phyloP scores from a whole-genome alignment of 768 basidiomycete species.

The Hypholoma fasciculare region DNA sequence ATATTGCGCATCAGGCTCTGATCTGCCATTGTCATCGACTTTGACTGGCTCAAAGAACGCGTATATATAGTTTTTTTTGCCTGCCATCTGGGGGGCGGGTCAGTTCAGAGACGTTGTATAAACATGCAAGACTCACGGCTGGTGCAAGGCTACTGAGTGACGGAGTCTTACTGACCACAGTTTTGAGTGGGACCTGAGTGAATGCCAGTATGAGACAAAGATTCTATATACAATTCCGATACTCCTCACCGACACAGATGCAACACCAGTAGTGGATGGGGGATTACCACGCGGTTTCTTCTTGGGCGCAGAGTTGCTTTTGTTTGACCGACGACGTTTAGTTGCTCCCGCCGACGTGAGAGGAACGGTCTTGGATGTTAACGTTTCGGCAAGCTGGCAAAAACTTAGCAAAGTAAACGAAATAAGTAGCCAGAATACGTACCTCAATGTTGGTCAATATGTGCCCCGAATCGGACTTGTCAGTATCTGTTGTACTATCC shows the following conservation, averaged over 20 bases:
- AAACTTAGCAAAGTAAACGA: not conserved
- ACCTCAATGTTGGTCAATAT: conserved; percentile 1
- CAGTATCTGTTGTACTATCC: too few relatives aligned
- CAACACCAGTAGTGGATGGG: not conserved
- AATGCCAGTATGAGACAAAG: too few relatives aligned
- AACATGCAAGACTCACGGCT: not conserved
- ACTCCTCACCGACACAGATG: too few relatives aligned
- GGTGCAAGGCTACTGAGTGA: not conserved
- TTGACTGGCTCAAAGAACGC: conserved; percentile 3
- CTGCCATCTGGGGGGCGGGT: not conserved
- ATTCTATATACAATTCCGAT: too few relatives aligned
- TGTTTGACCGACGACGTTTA: not conserved
- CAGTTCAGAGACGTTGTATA: not conserved
- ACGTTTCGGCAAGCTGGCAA: not conserved
- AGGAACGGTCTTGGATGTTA: conserved; percentile 4
- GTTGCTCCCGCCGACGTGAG: not conserved
- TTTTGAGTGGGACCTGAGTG: too few relatives aligned
- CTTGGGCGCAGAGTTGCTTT: not conserved
- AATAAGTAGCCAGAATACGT: not conserved
- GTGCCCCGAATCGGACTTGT: not conserved
- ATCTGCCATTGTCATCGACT: conserved; percentile 1
- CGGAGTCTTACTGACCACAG: not conserved
- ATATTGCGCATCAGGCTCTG: conserved; percentile 10
- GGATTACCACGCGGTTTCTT: not conserved
- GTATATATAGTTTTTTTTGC: conserved; percentile 10